phyloP scores from a whole-genome alignment of 2,329 filamentous ascomycete genomes.

The Exophiala mesophila region DNA sequence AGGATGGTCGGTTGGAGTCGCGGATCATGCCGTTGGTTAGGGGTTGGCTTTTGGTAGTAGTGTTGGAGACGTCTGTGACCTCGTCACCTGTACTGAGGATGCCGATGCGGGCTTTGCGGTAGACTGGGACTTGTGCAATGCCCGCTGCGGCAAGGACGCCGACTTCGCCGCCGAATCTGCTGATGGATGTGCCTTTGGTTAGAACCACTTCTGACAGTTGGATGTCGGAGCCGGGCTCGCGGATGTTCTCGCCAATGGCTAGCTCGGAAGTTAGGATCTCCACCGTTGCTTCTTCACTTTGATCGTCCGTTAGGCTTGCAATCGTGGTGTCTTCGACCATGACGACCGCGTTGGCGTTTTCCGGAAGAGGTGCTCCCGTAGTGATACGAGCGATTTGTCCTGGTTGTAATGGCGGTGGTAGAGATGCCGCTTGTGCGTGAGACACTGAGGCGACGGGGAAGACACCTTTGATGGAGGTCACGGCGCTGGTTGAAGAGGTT shows the following conservation, averaged over 20 bases:
- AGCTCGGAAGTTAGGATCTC: constrained; percentile 78
- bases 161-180: constrained; percentile 82
- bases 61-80: constrained; percentile 66
- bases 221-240: constrained; percentile 87
- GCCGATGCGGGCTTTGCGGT: constrained; percentile 71
- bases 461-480: constrained; percentile 59
- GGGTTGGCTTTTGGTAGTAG: constrained; percentile 46
- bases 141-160: constrained; percentile 85
- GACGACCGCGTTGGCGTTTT: constrained; percentile 82
- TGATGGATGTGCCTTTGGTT: constrained; percentile 73
- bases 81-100: constrained; percentile 94
- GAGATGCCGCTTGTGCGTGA: constrained; percentile 71
- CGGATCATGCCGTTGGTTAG: constrained; percentile 78
- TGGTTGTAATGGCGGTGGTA: constrained; percentile 55
- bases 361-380: constrained; percentile 85
- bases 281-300: constrained; percentile 77
- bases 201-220: constrained; percentile 65
- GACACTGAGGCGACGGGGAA: constrained; percentile 86
- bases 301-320: constrained; percentile 59
- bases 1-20: constrained; percentile 85
- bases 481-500: neutral
- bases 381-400: constrained; percentile 87
- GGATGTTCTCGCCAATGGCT: constrained; percentile 75
- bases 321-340: constrained; percentile 95
- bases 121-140: constrained; percentile 64